These are phyloP conservation scores for Solanum pimpinellifolium DNA, from an alignment of 257 asterid genomes.

Conservation along the genomic window DNA sequence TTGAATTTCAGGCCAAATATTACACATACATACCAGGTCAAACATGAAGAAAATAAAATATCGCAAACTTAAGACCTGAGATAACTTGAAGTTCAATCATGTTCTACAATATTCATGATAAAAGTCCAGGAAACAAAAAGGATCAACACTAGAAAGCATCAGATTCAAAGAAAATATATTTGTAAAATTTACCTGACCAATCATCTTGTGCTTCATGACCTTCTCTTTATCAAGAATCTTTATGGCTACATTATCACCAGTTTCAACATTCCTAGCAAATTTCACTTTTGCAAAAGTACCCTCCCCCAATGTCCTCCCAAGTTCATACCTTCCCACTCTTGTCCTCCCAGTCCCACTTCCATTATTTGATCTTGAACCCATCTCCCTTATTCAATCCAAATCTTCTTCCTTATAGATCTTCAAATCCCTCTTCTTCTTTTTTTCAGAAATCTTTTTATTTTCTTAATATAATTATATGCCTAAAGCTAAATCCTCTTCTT, in stretches of 20 bases:
- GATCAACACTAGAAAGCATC: neutral
- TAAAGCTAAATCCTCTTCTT: conserved; percentile 59
- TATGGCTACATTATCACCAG: conserved; percentile 77
- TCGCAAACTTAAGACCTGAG: neutral
- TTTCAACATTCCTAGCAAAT: conserved; percentile 74
- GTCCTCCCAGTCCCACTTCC: conserved; percentile 59
- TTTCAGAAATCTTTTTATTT: neutral
- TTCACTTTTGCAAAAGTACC: conserved; percentile 91
- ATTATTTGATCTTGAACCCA: conserved; percentile 35
- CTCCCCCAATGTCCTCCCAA: conserved; percentile 87
- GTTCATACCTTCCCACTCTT: conserved; percentile 80
- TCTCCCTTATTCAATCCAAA: conserved; percentile 10
- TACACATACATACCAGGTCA: neutral
- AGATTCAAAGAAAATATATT: neutral
- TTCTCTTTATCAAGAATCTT: conserved; percentile 94
- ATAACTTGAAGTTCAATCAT: neutral
- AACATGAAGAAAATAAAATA: neutral
- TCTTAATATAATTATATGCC: neutral
- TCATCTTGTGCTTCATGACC: conserved; percentile 88
- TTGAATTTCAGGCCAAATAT: neutral
- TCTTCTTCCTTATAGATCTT: neutral
- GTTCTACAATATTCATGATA: neutral
- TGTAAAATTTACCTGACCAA: conserved; percentile 47
- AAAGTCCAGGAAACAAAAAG: neutral
- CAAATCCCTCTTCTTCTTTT: neutral